Evolutionary conservation across 495 filamentous ascomycete genomes (phyloP), one percentile per base, ranked within the genome.

Genomic region (Aspergillus haitiensis): DNA sequence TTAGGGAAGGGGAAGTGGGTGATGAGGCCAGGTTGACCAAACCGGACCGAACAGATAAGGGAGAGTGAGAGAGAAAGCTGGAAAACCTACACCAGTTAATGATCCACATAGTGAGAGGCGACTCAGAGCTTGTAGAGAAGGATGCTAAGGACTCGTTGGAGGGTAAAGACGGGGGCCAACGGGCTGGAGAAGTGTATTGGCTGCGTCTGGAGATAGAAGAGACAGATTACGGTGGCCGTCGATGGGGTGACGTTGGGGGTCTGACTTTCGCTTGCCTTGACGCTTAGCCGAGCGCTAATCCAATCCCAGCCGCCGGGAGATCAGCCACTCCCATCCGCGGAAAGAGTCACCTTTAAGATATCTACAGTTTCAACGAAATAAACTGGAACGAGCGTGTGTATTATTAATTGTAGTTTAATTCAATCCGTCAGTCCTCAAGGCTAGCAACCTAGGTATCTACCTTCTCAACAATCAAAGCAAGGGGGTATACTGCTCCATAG

Each of bases 61-160:
- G 12, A n/a, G 44, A 45, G 35, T 8, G 13, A 34, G 15, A 36
- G 40, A 53, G 48, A 11, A 61, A 48, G 64, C 44, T 49, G 37
- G 51, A 39, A 53, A 21, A 81, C 89, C 74, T 90, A 94, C 90
- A 96, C 93, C 93, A 98, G 84, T 91, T 91, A 64, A 96, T 72
- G 71, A 98, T 88, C 92, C 91, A 97, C 93, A 98, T 97, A 60
- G 71, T 84, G 81, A 64, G 62, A 59, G 21, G 55, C 51, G 44
- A 63, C 53, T 61, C 55, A 56, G 50, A 52, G 7, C 42, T 55
- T 51, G 42, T 32, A 40, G 51, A 37, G 32, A 35, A 53, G 58
- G 12, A 37, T 16, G 37, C 42, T 46, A 51, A 47, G 46, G 40
- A 53, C 10, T 32, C 31, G 48, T 35, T 13, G 11, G 42, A 50